Evolutionary conservation across 176 grass and related monocot species (phyloP).

Genomic region (Paspalum notatum): DNA sequence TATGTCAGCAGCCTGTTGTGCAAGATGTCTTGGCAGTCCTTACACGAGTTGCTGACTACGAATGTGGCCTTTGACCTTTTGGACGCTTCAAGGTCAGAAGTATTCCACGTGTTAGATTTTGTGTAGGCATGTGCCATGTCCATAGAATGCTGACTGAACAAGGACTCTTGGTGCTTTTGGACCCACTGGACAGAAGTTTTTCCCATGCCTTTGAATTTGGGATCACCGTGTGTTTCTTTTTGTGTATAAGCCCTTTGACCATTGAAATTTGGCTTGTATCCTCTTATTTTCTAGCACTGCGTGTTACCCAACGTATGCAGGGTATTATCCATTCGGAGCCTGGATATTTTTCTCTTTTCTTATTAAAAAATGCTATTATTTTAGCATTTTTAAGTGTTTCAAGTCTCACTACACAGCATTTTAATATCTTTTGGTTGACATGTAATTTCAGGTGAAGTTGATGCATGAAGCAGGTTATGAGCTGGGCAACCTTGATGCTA

Average conservation of each 20-base stretch:
- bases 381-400: neutral
- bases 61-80: conserved; percentile 33
- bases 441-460: conserved; percentile 79
- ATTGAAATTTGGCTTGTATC: conserved; percentile 18
- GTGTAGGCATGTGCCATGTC: conserved; percentile 33
- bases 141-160: conserved; percentile 44
- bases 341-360: neutral
- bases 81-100: conserved; percentile 9
- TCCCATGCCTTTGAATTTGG: conserved; percentile 38
- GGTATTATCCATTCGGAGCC: neutral
- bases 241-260: conserved; percentile 8
- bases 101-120: conserved; percentile 51
- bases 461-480: conserved; percentile 96
- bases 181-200: conserved; percentile 21
- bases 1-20: neutral
- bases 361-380: neutral
- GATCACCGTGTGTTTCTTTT: conserved; percentile 3
- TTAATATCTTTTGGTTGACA: conserved; percentile 17
- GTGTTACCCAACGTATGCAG: neutral
- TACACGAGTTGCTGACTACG: conserved; percentile 33
- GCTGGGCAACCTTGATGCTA: conserved; percentile 92
- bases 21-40: neutral
- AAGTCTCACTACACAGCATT: neutral
- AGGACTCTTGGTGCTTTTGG: conserved; percentile 4
- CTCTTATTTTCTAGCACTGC: neutral